Evolutionary conservation across 768 basidiomycete species (phyloP), one percentile per base, ranked within the genome.

Genomic region (Xerocomus potaroensis): DNA sequence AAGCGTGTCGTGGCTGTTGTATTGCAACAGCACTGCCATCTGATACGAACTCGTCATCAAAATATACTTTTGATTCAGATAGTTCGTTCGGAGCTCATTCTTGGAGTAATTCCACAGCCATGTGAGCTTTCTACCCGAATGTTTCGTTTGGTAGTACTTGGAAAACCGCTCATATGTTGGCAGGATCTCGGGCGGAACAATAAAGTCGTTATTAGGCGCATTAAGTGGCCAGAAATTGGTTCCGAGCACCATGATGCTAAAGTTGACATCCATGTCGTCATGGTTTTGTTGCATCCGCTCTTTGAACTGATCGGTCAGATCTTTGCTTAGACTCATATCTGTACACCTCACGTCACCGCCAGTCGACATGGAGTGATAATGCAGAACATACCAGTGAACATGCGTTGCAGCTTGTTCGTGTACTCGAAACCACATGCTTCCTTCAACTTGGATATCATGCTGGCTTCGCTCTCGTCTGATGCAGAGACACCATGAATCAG

Each of bases 91-190:
- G 6, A 99, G 78, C 64, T 99, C 96, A 69, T 94, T 94, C 73
- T 95, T 95, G 45, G 85, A 92, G 65, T 94, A 91, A 61, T 97
- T 95, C 96, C 96, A 99, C 9, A 98, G 71, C 95, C 95, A 99
- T 0, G 91, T 94, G 34, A 99, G 77, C 63, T 95, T 95, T 50
- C 95, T 86, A 12, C 93, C 95, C 3, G 86, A 89, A 66, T 95
- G 91, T 66, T 94, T 92, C 62, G 82, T 83, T 61, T 90, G 87
- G 66, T 98, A 97, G 72, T 92, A 98, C 50, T 83, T 81, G 52
- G 83, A 80, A 76, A 98, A 99, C 35, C 91, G 81, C 48, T 94
- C 87, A 63, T 94, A 92, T 8, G 87, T 91, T 18, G 87, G 77
- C 16, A 83, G 72, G 49, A 99, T 84, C 65, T 98, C 93, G 4